These are phyloP conservation scores for Aspergillus terreus DNA, from an alignment of 2,329 filamentous ascomycete species.

Conservation along the genomic window DNA sequence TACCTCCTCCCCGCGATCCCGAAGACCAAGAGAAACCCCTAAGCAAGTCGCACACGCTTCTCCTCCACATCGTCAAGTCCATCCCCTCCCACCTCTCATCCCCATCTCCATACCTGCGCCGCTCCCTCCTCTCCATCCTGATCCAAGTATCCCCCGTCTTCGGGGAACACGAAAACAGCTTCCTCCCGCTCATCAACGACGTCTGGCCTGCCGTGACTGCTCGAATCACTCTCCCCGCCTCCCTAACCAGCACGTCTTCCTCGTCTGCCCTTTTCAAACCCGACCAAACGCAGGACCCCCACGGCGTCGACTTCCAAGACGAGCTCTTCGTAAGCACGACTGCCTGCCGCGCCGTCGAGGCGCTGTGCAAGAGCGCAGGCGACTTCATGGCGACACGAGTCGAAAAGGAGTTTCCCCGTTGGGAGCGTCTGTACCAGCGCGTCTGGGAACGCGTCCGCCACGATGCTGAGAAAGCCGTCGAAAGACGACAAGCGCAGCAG, in stretches of 20 bases:
- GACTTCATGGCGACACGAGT: constrained; percentile 77
- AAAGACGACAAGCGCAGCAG: constrained; percentile 28
- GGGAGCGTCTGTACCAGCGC: constrained; percentile 39
- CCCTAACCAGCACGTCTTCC: constrained; percentile 57
- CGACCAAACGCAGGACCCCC: constrained; percentile 12
- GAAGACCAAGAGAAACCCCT: constrained; percentile 57
- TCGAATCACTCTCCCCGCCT: constrained; percentile 33
- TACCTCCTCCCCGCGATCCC: constrained; percentile 43
- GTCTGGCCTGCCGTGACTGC: constrained; percentile 75
- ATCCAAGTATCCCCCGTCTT: constrained; percentile 69
- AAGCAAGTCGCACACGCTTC: constrained; percentile 74
- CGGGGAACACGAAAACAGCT: constrained; percentile 72
- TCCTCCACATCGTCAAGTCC: constrained; percentile 75
- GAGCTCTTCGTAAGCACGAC: constrained; percentile 58
- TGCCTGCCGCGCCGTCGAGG: constrained; percentile 64
- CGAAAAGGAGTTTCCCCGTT: constrained; percentile 60
- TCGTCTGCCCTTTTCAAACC: constrained; percentile 19
- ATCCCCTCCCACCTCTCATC: constrained; percentile 91
- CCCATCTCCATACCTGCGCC: constrained; percentile 72
- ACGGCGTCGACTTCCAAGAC: constrained; percentile 30
- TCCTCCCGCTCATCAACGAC: constrained; percentile 83
- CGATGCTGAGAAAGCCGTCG: constrained; percentile 33
- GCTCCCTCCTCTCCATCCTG: constrained; percentile 73
- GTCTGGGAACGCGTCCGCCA: constrained; percentile 35
- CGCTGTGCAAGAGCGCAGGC: constrained; percentile 68